Base-by-base conservation (phyloP, 305 asterid genomes). In the Solanum chacoense region DNA sequence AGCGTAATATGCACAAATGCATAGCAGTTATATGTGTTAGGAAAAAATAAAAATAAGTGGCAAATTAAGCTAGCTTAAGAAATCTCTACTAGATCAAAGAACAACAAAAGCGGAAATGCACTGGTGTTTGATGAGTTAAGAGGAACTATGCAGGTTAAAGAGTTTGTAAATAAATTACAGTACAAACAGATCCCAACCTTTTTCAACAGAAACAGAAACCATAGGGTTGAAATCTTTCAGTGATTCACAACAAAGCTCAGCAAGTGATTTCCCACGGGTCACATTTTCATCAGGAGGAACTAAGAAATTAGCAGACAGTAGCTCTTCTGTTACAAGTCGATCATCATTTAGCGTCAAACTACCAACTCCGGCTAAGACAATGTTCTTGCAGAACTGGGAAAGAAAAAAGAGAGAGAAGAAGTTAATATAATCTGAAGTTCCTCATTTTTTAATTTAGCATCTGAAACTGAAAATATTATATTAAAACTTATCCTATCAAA, bases 351-450 rank as follows among this genome's bases (percentile, higher is more conserved):
- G 79, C 0, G 98, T 97, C 94, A 97, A 89, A 89, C 98, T 96
- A 88, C 99, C 99, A 4, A 97, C 99, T 77, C 99, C 99, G 3
- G 99, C 99, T 86, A 97, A 93, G 91, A 96, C 96, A 89, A 97
- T 94, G 85, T 96, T 97, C 95, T 96, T 97, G 95, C 99, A 97
- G 84, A 96, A 97, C 99, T 97, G 94, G 92, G 91, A 63, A 76
- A 88, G 75, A 13, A 85, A 36, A 87, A 16, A 11, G 29, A 11
- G 8, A 71, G 18, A 45, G 69, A 63, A 72, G 63, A 83, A 28
- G 86, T 81, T 81, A 81, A 9, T 81, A 40, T 28, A 81, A 81
- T 81, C 65, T 29, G 38, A 81, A 81, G 69, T 9, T 81, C 28
- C 71, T 42, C 38, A 45, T 9, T 81, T 42, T 81, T 42, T 4